Base-by-base conservation (phyloP, 495 filamentous ascomycete species). In the Lasiosphaeris hirsuta region DNA sequence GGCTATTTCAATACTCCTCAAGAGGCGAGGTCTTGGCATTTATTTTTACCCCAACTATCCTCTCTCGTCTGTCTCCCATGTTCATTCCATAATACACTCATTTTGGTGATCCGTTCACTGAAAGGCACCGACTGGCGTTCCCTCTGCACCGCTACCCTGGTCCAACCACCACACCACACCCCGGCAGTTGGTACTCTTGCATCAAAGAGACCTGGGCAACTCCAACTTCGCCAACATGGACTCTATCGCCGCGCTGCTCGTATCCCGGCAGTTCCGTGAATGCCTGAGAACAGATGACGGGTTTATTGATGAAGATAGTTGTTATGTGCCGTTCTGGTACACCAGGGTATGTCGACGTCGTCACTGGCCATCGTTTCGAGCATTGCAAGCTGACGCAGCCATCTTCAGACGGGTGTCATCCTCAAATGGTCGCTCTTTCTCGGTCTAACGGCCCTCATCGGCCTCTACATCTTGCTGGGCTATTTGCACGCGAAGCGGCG, bases 391-490 rank as follows among this genome's bases (percentile, higher is more conserved):
- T 58, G 42, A 65, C 52, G 41, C 14, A 30, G 5, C 34, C 19
- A 44, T 14, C 14, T 37, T 46, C 56, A 87, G 84, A 77, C 73
- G 23, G 86, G 81, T 41, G 65, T 78, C 46, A 83, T 84, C 52
- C 69, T 89, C 61, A 89, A 89, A 70, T 92, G 86, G 81, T 77
- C 77, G 33, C 68, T 91, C 42, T 81, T 90, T 65, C 79, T 86
- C 56, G 78, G 72, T 46, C 51, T 79, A 47, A 68, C 83, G 19
- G 42, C 80, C 34, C 37, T 86, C 39, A 64, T 86, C 54, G 59
- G 79, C 60, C 65, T 83, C 30, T 75, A 81, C 56, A 73, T 84
- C 62, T 63, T 89, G 34, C 66, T 84, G 36, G 84, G 84, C 61
- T 81, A 82, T 59, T 78, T 84, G 59, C 89, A 92, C 67, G 88